These are phyloP conservation scores for Exophiala sp. DNA, from an alignment of 2,329 filamentous ascomycete genomes.

Conservation along the genomic window DNA sequence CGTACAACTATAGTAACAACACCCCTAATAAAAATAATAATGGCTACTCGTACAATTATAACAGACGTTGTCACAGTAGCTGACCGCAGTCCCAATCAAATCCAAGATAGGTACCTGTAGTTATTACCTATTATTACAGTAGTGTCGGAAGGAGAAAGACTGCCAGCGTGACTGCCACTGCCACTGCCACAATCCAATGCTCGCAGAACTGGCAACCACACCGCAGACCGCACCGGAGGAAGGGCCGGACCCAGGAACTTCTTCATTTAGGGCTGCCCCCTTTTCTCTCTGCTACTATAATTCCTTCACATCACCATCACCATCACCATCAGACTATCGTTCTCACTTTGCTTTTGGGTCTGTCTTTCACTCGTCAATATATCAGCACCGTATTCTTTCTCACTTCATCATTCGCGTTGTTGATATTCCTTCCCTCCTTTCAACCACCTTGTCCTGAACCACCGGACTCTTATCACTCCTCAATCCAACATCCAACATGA, in stretches of 20 bases:
- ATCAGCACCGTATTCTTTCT: background rate
- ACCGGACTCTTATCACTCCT: constrained; percentile 3
- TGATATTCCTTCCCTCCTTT: background rate
- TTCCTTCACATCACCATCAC: background rate
- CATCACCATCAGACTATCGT: background rate
- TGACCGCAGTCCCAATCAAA: background rate
- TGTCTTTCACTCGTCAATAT: background rate
- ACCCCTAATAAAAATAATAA: too few relatives aligned
- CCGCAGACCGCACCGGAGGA: background rate
- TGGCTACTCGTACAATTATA: too few relatives aligned
- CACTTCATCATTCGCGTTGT: background rate
- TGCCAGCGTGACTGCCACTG: too few relatives aligned
- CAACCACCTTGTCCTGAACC: background rate
- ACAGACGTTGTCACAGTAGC: too few relatives aligned
- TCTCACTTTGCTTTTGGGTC: background rate
- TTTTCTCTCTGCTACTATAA: background rate
- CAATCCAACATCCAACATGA: constrained; percentile 12
- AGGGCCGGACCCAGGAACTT: background rate
- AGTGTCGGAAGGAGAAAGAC: too few relatives aligned
- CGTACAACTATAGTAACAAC: too few relatives aligned
- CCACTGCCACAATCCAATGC: constrained; percentile 5
- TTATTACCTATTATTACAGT: too few relatives aligned
- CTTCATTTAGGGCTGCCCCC: background rate
- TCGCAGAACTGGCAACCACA: background rate
- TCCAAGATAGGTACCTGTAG: too few relatives aligned